Base-by-base conservation (phyloP, 2,329 filamentous ascomycete genomes). In the Phyllachora maydis region DNA sequence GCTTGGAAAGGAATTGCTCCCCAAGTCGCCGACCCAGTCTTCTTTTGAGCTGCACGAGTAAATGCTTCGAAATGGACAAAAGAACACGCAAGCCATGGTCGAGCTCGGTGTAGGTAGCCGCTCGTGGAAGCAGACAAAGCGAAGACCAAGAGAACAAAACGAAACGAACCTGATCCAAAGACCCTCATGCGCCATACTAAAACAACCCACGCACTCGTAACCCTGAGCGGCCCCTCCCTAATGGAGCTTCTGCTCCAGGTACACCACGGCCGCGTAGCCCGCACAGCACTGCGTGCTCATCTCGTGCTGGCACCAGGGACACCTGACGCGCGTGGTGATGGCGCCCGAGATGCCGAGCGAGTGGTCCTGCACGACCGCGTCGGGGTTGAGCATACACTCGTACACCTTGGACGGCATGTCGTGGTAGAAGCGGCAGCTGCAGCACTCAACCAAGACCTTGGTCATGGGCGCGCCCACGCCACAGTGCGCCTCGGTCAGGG, bases 281-380 rank as follows among this genome's bases (percentile, higher is more conserved):
- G 69, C 59, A 40, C 73, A 79, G 45, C 73, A 79, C 28, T 47
- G 50, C 9, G 59, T 70, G 32, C 55, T 69, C 71, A 79, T 77
- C 23, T 61, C 59, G 46, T 79, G 73, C 20, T 53, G 52, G 40
- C 73, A 79, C 73, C 73, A 78, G 6, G 70, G 70, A 39, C 72
- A 78, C 32, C 60, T 64, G 14, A 74, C 63, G 37, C 58, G 63
- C 32, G 67, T 69, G 6, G 57, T 65, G 21, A 70, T 54, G 5
- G 58, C 48, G 1, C 64, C 64, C 19, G 54, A 54, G 20, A 66
- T 62, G 1, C 62, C 62, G 5, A 56, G 42, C 15, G 46, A 42
- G 26, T 51, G 50, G 23, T 62, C 57, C 25, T 56, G 53, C 8
- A 70, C 50, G 8, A 65, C 45, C 4, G 53, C 53, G 22, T 65